Evolutionary conservation across 192 early-diverging fungal genomes (phyloP).

Genomic region (Backusella liffmaniae): DNA sequence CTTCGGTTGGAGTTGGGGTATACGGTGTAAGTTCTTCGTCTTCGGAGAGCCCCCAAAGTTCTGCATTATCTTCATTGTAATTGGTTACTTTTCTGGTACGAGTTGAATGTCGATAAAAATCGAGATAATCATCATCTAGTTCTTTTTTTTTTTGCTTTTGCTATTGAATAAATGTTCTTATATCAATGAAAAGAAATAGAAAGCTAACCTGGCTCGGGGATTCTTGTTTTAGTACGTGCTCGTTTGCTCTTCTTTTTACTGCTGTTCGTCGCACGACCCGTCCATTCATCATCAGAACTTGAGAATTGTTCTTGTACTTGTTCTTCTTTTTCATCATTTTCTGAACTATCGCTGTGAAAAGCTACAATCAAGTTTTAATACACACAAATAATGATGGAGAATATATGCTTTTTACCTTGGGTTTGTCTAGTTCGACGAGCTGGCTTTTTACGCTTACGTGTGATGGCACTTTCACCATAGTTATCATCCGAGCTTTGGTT

Average conservation of each 20-base stretch:
- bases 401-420: background rate
- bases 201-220: background rate
- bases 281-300: background rate
- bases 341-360: background rate
- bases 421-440: background rate
- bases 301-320: background rate
- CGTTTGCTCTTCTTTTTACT: slow-evolving; percentile 4
- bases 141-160: background rate
- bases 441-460: background rate
- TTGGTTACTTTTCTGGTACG: slow-evolving; percentile 30
- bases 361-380: background rate
- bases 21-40: slow-evolving; percentile 28
- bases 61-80: slow-evolving; percentile 46
- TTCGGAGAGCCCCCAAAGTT: slow-evolving; percentile 36
- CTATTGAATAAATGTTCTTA: background rate
- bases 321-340: background rate
- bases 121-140: slow-evolving; percentile 10
- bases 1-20: slow-evolving; percentile 21
- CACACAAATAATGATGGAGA: background rate
- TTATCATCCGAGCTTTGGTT: slow-evolving; percentile 8
- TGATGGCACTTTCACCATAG: background rate
- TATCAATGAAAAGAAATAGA: background rate
- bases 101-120: slow-evolving; percentile 38
- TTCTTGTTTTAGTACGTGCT: background rate
- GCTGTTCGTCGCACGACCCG: background rate